Evolutionary conservation across 176 grass and related monocot genomes (phyloP).

Genomic region (Cenchrus fungigraminus): DNA sequence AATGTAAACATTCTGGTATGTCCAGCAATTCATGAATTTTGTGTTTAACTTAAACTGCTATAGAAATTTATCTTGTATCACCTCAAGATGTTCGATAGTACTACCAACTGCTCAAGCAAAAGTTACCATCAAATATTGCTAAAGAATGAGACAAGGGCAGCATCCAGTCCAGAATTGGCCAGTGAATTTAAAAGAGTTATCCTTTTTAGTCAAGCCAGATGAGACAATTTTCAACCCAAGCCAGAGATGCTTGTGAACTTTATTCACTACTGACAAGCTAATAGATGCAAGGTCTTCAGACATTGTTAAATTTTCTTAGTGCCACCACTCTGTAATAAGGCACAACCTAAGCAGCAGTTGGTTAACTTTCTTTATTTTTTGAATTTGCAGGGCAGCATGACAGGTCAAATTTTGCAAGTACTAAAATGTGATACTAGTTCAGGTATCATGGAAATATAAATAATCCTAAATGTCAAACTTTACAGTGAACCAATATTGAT

Average conservation of each 20-base stretch:
- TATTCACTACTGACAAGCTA: neutral
- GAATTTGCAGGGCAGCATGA: neutral
- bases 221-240: neutral
- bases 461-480: neutral
- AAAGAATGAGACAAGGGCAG: conserved; percentile 26
- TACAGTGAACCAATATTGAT: neutral
- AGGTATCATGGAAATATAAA: neutral
- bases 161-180: conserved; percentile 8
- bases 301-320: neutral
- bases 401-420: conserved; percentile 6
- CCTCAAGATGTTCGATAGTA: neutral
- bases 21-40: neutral
- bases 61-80: neutral
- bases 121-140: neutral
- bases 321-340: neutral
- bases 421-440: neutral
- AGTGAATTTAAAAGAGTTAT: neutral
- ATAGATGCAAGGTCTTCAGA: neutral
- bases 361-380: neutral
- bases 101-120: neutral
- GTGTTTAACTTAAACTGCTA: neutral
- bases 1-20: neutral
- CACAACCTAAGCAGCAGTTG: neutral
- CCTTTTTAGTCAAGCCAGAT: neutral
- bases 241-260: neutral